Evolutionary conservation across 768 basidiomycete genomes (phyloP).

Genomic region (Coprinellus aureogranulatus): DNA sequence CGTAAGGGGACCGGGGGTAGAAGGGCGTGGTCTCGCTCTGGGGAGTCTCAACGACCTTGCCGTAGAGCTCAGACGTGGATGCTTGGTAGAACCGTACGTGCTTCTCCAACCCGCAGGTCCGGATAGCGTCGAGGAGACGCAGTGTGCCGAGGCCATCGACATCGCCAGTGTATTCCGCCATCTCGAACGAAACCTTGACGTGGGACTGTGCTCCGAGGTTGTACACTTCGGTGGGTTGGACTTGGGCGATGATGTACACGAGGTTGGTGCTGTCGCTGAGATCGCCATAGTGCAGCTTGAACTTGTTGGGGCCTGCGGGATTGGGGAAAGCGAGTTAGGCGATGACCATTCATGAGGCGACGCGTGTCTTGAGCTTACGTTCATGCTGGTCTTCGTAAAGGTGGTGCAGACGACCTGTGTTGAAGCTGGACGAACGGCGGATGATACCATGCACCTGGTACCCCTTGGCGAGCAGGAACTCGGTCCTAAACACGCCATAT

Average conservation of each 20-base stretch:
- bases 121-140: constrained; percentile 91
- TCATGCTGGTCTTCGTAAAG: constrained; percentile 92
- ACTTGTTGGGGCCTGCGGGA: constrained; percentile 63
- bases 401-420: constrained; percentile 92
- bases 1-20: constrained; percentile 97
- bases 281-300: constrained; percentile 89
- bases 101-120: constrained; percentile 91
- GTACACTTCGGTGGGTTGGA: constrained; percentile 95
- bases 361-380: constrained; percentile 46
- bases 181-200: constrained; percentile 99
- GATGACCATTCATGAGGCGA: not conserved
- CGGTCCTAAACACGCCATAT: constrained; percentile 50
- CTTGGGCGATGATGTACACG: constrained; percentile 92
- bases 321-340: constrained; percentile 1
- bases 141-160: constrained; percentile 95
- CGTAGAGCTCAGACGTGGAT: constrained; percentile 95
- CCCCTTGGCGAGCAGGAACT: constrained; percentile 80
- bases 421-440: constrained; percentile 96
- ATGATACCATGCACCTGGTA: constrained; percentile 96
- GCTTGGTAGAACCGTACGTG: constrained; percentile 97
- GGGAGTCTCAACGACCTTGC: constrained; percentile 93
- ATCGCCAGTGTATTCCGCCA: constrained; percentile 98
- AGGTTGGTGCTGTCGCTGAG: constrained; percentile 95
- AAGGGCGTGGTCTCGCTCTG: constrained; percentile 97
- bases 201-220: constrained; percentile 97